Percentiles rank a stretch among this genome's conserved stretches.
phyloP scores from a whole-genome alignment of 2,329 filamentous ascomycete genomes.

The Alternaria sp. region DNA sequence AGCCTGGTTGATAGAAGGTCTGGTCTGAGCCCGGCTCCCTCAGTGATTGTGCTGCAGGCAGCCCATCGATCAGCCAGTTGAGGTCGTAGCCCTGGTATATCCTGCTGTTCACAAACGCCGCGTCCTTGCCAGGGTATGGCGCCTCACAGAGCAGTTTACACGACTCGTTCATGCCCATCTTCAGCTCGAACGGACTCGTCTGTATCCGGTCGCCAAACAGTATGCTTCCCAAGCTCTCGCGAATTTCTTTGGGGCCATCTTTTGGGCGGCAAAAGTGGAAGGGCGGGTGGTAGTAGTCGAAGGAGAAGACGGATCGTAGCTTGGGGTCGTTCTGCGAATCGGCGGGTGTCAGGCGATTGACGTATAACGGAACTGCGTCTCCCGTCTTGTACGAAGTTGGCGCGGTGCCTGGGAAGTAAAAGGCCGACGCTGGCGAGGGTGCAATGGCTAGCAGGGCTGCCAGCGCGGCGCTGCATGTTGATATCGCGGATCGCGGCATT shows the following conservation, averaged over 20 bases:
- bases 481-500: constrained; percentile 42
- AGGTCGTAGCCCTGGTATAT: constrained; percentile 88
- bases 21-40: constrained; percentile 76
- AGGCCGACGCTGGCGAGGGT: constrained; percentile 62
- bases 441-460: constrained; percentile 48
- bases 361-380: constrained; percentile 82
- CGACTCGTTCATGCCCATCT: constrained; percentile 84
- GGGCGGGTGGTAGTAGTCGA: constrained; percentile 89
- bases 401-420: constrained; percentile 95
- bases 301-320: constrained; percentile 90
- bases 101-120: constrained; percentile 80
- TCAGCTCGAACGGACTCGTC: constrained; percentile 90
- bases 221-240: constrained; percentile 93
- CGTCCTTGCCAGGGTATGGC: constrained; percentile 69
- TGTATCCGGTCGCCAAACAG: constrained; percentile 96
- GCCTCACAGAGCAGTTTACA: constrained; percentile 82
- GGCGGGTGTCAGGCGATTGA: constrained; percentile 90
- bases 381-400: constrained; percentile 87
- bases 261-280: constrained; percentile 89
- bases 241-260: constrained; percentile 76
- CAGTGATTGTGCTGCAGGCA: constrained; percentile 87
- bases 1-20: constrained; percentile 90
- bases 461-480: constrained; percentile 33
- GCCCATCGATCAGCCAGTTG: constrained; percentile 94
- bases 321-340: constrained; percentile 78